Percentiles rank a stretch among this genome's conserved stretches.
Evolutionary conservation across 164 flowering plant species (phyloP).

Genomic region (Magnolia changhungtana): DNA sequence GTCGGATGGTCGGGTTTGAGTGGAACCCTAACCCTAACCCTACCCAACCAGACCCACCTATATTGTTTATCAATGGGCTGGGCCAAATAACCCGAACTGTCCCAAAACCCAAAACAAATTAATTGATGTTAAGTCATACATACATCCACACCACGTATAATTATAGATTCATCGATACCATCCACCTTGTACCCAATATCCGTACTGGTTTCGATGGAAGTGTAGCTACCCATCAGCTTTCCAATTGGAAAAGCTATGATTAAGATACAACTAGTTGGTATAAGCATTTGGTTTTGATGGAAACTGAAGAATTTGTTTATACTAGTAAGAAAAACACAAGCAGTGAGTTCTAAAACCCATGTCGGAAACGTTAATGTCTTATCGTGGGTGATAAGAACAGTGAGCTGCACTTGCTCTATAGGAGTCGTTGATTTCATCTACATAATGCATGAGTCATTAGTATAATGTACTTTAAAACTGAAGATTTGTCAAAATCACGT

Average conservation of each 20-base stretch:
- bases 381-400: neutral
- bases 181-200: slow-evolving; percentile 1
- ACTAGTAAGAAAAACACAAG: neutral
- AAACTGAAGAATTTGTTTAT: neutral
- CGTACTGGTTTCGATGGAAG: neutral
- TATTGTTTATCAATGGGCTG: too few species aligned
- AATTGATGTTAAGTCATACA: too few species aligned
- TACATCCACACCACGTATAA: too few species aligned
- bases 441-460: too few species aligned
- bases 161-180: slow-evolving; percentile 1
- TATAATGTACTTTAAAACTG: too few species aligned
- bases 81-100: too few species aligned
- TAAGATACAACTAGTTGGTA: neutral
- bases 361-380: neutral
- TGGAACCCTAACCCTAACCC: too few species aligned
- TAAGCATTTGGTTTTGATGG: neutral
- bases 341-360: neutral
- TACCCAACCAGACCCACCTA: too few species aligned
- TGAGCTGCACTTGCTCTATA: neutral
- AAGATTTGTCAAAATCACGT: too few species aligned
- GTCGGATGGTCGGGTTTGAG: too few species aligned
- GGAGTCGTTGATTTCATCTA: neutral
- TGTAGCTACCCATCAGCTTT: neutral
- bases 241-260: neutral
- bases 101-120: too few species aligned